Conservation (phyloP, 192 early-diverging fungal species). For the Cetraspora pellucida region DNA sequence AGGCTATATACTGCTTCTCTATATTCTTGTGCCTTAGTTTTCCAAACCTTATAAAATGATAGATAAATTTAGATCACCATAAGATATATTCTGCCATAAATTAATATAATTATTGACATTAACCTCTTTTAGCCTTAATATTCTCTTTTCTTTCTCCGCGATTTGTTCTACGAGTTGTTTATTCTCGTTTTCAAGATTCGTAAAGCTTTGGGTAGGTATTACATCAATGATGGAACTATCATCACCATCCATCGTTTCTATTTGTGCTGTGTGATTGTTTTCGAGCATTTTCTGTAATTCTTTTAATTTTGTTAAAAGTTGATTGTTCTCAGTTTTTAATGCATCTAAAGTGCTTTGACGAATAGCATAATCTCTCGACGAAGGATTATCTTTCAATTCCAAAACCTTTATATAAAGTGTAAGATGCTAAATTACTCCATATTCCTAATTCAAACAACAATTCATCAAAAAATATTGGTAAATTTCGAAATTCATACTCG, state of each 20-base stretch:
- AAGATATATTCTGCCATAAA: background rate
- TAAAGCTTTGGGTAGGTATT: constrained; percentile 56
- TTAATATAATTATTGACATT: background rate
- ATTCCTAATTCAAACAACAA: background rate
- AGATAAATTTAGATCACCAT: background rate
- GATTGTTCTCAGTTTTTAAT: constrained; percentile 69
- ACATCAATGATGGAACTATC: constrained; percentile 28
- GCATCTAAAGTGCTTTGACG: constrained; percentile 69
- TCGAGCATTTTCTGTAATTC: constrained; percentile 31
- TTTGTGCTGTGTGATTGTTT: background rate
- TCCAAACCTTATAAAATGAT: constrained; percentile 53
- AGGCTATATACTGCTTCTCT: constrained; percentile 71
- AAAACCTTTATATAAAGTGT: constrained; percentile 43
- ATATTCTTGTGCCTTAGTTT: constrained; percentile 69
- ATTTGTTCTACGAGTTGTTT: constrained; percentile 53
- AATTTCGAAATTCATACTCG: constrained; percentile 38
- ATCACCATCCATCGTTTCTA: constrained; percentile 21
- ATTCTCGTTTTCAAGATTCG: constrained; percentile 63
- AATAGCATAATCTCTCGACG: constrained; percentile 64
- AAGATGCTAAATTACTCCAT: background rate
- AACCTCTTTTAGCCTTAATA: constrained; percentile 69
- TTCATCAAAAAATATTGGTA: background rate
- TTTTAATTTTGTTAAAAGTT: constrained; percentile 51
- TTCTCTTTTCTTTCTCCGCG: constrained; percentile 67
- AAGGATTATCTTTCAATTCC: constrained; percentile 78